Percentiles rank a stretch among this genome's conserved stretches.
These are phyloP conservation scores for Penicillium paxilli DNA, from an alignment of 495 filamentous ascomycete species.

Conservation along the genomic window DNA sequence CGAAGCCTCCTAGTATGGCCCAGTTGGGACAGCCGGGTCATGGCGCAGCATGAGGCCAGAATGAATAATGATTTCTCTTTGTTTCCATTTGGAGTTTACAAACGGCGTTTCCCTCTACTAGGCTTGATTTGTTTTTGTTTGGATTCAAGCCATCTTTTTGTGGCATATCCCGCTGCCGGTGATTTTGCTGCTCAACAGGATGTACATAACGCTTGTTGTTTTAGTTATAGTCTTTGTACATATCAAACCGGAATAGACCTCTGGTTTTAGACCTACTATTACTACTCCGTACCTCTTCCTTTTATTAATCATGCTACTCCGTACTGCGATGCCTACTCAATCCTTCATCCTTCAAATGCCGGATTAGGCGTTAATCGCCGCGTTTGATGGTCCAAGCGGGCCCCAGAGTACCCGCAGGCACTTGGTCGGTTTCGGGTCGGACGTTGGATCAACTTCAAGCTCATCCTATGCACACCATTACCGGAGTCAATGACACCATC, in stretches of 20 bases:
- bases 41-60: slow-evolving; percentile 9
- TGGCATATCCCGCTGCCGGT: not conserved
- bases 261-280: not conserved
- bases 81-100: slow-evolving; percentile 13
- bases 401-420: too few species aligned
- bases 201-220: slow-evolving; percentile 17
- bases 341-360: too few species aligned
- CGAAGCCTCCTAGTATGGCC: not conserved
- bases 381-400: too few species aligned
- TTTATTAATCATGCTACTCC: too few species aligned
- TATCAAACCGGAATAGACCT: slow-evolving; percentile 17
- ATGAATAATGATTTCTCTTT: slow-evolving; percentile 11
- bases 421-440: too few species aligned
- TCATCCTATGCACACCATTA: not conserved
- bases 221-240: slow-evolving; percentile 10
- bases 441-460: too few species aligned
- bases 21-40: not conserved
- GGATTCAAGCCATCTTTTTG: not conserved
- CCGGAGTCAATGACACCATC: slow-evolving; percentile 25
- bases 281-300: too few species aligned
- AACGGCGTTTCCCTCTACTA: slow-evolving; percentile 2
- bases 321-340: too few species aligned
- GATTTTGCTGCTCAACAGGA: not conserved
- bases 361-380: too few species aligned
- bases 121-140: slow-evolving; percentile 9